Base-by-base conservation (phyloP, 345 rosid genomes). In the Gossypium ekmanianum region DNA sequence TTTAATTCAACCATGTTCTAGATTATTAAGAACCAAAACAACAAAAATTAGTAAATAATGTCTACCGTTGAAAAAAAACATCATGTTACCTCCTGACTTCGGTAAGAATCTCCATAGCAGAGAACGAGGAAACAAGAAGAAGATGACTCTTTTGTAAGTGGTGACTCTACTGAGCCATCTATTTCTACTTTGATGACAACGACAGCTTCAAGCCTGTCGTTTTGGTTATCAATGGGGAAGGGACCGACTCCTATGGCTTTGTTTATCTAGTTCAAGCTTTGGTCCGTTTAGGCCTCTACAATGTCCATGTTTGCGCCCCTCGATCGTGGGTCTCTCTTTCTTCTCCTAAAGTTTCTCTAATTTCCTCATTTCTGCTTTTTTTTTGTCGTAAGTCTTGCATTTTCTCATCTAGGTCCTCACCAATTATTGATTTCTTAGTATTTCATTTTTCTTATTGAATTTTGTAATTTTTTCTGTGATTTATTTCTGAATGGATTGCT, bases 221-320 rank as follows among this genome's bases (percentile, higher is more conserved):
- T 84, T 83, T 96, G 85, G 87, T 93, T 50, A 93, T 94, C 20
- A 92, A 93, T 75, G 89, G 86, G 0, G 95, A 96, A 79, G 99
- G 99, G 79, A 89, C 90, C 85, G 98, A 90, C 29, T 96, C 97
- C 9, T 89, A 91, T 29, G 99, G 99, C 11, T 91, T 96, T 81
- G 81, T 90, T 26, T 84, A 57, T 84, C 97, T 96, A 61, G 99
- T 93, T 34, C 90, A 93, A 61, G 99, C 97, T 84, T 85, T 96
- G 87, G 97, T 90, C 72, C 77, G 78, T 61, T 80, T 84, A 64
- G 92, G 93, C 54, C 91, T 88, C 26, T 96, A 85, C 75, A 87
- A 86, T 89, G 92, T 96, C 69, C 86, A 93, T 50, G 98, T 96
- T 79, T 89, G 93, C 85, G 98, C 93, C 64, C 98, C 97, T 75